Evolutionary conservation across 257 asterid species (phyloP), one percentile per base, ranked within the genome.

Genomic region (Hygrophila difformis): DNA sequence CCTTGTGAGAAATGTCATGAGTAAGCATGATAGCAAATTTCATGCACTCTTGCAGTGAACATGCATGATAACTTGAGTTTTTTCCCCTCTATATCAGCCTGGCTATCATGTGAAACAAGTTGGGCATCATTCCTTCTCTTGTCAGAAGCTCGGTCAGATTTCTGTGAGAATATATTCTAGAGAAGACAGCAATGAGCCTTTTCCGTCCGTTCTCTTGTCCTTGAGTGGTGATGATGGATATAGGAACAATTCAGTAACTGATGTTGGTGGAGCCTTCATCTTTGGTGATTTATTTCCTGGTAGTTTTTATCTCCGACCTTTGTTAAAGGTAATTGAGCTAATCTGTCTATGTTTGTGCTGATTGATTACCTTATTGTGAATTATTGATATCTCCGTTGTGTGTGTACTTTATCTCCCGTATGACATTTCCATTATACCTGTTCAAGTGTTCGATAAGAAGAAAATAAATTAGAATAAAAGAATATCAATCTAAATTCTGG

Each of bases 151-250:
- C 24, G 77, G 96, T 42, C 91, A 71, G 67, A 82, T 88, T 56
- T 79, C 78, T 31, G 87, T 88, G 40, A 67, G 69, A 35, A 51
- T 89, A 55, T 78, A 68, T 73, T 74, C 83, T 49, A 66, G 63
- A 60, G 94, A 79, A 63, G 75, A 77, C 54, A 68, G 57, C 61
- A 66, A 66, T 5, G 94, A 77, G 66, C 85, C 82, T 56, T 77
- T 79, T 64, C 95, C 97, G 19, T 75, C 96, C 44, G 89, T 76
- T 54, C 87, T 89, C 62, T 70, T 89, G 66, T 89, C 96, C 19
- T 63, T 89, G 76, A 89, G 97, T 52, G 94, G 97, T 8, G 97
- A 89, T 60, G 97, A 84, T 75, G 97, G 97, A 66, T 89, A 89
- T 47, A 77, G 97, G 60, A 89, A 89, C 71, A 89, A 89, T 64